Evolutionary conservation across 139 green algal species (phyloP), one percentile per base, ranked within the genome.

Genomic region (Mesotaenium endlicherianum): DNA sequence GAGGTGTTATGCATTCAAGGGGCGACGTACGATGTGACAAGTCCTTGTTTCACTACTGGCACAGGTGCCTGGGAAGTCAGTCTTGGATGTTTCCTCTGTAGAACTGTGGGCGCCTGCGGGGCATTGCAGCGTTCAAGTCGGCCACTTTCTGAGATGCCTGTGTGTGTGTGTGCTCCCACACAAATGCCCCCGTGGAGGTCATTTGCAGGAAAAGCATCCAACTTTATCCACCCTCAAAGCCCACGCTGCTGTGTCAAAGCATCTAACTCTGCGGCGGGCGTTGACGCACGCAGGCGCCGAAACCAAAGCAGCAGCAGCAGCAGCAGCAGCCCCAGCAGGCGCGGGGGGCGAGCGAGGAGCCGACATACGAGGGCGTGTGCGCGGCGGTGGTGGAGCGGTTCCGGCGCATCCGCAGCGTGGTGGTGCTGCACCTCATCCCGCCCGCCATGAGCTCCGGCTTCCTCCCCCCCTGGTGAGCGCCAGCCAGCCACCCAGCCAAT

Each of bases 391-490:
- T 4, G 69, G 44, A 72, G 26, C 84, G 90, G 5, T 92, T 92
- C 74, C 69, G 70, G 1, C 38, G 82, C 47, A 92, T 92, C n/a
- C 81, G 89, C 49, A 53, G 85, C 39, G 45, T 80, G 0, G 91
- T 95, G 38, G 92, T 90, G 0, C 80, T 85, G 42, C 91, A 95
- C 79, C 90, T 88, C 36, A 93, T 90, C 4, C 94, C 93, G 3
- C 89, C 92, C 64, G 95, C 91, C 0, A 90, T 97, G 2, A 95
- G 95, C 82, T 86, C 90, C 30, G 91, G 93, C 0, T 97, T 97
- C 75, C 83, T 97, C 87, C 90, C 95, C 75, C 94, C 94, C 1
- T 70, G 97, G 44, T 80, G 86, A 16, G 76, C 17, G 43, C 20
- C 53, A 34, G 20, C 26, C 26, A 64, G 26, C 53, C 20, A 64